These are phyloP conservation scores for Curvularia sp. DNA, from an alignment of 2,329 filamentous ascomycete genomes.

Conservation along the genomic window DNA sequence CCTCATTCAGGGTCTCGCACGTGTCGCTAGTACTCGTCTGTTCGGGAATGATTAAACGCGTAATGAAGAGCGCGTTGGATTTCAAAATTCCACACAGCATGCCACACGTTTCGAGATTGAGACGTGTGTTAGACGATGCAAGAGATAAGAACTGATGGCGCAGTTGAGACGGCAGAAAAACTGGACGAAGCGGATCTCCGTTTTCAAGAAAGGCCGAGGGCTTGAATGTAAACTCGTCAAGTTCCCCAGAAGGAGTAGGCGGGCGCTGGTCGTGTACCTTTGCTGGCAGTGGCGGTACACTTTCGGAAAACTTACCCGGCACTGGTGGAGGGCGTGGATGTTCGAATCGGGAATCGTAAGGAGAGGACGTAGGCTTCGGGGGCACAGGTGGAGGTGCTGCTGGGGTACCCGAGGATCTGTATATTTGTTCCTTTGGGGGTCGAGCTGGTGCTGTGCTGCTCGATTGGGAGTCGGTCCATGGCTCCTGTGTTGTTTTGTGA, in stretches of 20 bases:
- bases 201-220: constrained; percentile 90
- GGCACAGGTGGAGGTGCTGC: constrained; percentile 38
- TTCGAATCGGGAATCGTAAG: constrained; percentile 20
- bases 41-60: constrained; percentile 85
- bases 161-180: constrained; percentile 82
- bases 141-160: constrained; percentile 76
- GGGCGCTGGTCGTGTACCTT: constrained; percentile 43
- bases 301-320: constrained; percentile 39
- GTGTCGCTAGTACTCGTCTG: constrained; percentile 91
- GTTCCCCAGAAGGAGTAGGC: constrained; percentile 47
- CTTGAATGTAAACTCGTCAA: constrained; percentile 77
- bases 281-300: constrained; percentile 41
- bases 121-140: constrained; percentile 76
- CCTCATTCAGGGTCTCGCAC: constrained; percentile 91
- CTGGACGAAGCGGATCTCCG: constrained; percentile 81
- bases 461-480: constrained; percentile 37
- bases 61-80: constrained; percentile 92
- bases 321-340: constrained; percentile 33
- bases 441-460: constrained; percentile 48
- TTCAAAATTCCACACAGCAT: constrained; percentile 90
- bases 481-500: constrained; percentile 46
- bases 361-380: constrained; percentile 36
- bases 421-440: constrained; percentile 44
- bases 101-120: constrained; percentile 91
- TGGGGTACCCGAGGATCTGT: constrained; percentile 31